Percentiles rank a stretch among this genome's conserved stretches.
These are phyloP conservation scores for Corrigiola litoralis DNA, from an alignment of 179 eudicot genomes.

Conservation along the genomic window DNA sequence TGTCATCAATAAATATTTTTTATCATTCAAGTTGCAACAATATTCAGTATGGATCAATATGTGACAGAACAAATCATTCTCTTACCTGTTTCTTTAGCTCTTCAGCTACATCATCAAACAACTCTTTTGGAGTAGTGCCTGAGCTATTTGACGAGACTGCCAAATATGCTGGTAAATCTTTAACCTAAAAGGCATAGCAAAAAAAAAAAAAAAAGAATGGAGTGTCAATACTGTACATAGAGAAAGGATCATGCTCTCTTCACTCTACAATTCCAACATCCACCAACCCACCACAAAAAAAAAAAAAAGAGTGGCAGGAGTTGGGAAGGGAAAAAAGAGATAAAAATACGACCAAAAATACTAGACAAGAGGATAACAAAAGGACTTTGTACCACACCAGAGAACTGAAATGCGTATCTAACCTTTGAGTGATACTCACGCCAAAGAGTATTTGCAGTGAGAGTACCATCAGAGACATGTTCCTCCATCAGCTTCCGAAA, in stretches of 20 bases:
- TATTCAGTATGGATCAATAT: not conserved
- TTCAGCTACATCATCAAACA: conserved; percentile 90
- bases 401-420: conserved; percentile 8
- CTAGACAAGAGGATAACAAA: not conserved
- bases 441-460: conserved; percentile 67
- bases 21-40: not conserved
- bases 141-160: conserved; percentile 86
- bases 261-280: conserved; percentile 1
- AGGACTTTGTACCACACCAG: not conserved
- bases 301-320: not conserved
- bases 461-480: conserved; percentile 69
- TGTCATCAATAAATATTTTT: conserved; percentile 3
- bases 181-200: conserved; percentile 41
- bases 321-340: not conserved
- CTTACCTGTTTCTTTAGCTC: conserved; percentile 85
- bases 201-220: not conserved
- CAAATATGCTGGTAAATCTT: conserved; percentile 70
- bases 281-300: not conserved
- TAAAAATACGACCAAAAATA: not conserved
- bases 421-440: conserved; percentile 88
- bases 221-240: not conserved
- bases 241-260: not conserved
- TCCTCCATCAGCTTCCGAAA: conserved; percentile 91
- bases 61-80: not conserved
- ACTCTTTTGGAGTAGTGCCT: conserved; percentile 83